Evolutionary conservation across 148 eudicot species (phyloP).

Genomic region (Vaccinium vitisidaea): DNA sequence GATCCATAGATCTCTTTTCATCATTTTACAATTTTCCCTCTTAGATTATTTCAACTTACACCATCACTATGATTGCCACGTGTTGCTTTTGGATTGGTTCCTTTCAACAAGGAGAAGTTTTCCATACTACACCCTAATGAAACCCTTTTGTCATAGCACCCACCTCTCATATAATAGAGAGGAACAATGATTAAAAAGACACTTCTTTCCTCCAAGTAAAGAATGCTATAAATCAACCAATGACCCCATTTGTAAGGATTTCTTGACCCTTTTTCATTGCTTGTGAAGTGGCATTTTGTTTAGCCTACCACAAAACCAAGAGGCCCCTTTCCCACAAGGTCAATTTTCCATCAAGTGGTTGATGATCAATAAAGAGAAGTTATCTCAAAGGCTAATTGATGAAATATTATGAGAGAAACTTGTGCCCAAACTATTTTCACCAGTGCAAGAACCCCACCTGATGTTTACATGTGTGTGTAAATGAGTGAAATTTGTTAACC

Average conservation of each 20-base stretch:
- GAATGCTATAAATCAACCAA: conserved; percentile 15
- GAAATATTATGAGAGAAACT: conserved; percentile 18
- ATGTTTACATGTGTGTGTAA: background rate
- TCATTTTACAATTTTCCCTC: conserved; percentile 7
- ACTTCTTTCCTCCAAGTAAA: conserved; percentile 11
- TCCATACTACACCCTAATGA: background rate
- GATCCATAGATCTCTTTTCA: background rate
- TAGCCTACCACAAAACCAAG: background rate
- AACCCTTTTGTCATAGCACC: background rate
- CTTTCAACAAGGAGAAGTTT: conserved; percentile 8
- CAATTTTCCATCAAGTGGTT: conserved; percentile 20
- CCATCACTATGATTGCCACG: conserved; percentile 11
- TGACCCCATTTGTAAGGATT: conserved; percentile 17
- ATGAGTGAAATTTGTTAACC: no score
- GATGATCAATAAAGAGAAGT: conserved; percentile 5
- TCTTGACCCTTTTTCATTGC: conserved; percentile 1
- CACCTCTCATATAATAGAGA: conserved; percentile 12
- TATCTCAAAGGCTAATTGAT: conserved; percentile 22
- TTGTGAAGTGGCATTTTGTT: conserved; percentile 9
- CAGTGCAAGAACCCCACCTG: conserved; percentile 27
- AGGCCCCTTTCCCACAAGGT: conserved; percentile 15
- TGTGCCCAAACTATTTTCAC: conserved; percentile 19
- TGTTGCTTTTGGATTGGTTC: conserved; percentile 18
- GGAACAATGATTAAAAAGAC: conserved; percentile 17
- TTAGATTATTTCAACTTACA: background rate